These are phyloP conservation scores for Sporothrix pseudoabietina DNA, from an alignment of 2,329 filamentous ascomycete species.

Conservation along the genomic window DNA sequence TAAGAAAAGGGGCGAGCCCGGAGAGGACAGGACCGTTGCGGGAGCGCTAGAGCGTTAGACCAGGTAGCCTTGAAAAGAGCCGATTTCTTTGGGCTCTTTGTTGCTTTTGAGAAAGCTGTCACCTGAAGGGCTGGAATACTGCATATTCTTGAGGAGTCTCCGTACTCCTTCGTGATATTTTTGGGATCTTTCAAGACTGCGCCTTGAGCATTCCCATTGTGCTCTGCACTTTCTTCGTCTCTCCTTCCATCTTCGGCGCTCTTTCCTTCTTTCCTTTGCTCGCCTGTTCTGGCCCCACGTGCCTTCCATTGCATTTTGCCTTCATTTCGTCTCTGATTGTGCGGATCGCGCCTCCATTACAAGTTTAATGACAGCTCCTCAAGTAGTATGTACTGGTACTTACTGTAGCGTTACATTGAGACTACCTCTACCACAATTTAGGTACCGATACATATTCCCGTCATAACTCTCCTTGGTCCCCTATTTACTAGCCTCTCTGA, in stretches of 20 bases:
- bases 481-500: conserved; percentile 11
- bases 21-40: conserved; percentile 17
- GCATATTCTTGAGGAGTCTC: background rate
- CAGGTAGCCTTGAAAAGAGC: background rate
- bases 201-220: background rate
- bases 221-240: background rate
- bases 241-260: background rate
- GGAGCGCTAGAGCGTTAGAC: conserved; percentile 21
- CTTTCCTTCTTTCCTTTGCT: conserved; percentile 2
- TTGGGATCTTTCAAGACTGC: background rate
- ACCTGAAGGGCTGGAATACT: background rate
- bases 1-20: conserved; percentile 5
- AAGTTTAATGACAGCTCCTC: conserved; percentile 24
- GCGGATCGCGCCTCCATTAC: conserved; percentile 19
- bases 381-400: background rate
- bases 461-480: background rate
- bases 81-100: conserved; percentile 8
- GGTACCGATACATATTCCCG: background rate
- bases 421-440: no score
- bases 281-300: background rate
- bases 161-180: conserved; percentile 2
- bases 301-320: conserved; percentile 12
- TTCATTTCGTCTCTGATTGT: conserved; percentile 25
- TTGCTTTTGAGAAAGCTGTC: background rate
- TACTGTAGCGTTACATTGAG: background rate